These are phyloP conservation scores for Debaryomyces maramus DNA, from an alignment of 805 yeast species.

Conservation along the genomic window DNA sequence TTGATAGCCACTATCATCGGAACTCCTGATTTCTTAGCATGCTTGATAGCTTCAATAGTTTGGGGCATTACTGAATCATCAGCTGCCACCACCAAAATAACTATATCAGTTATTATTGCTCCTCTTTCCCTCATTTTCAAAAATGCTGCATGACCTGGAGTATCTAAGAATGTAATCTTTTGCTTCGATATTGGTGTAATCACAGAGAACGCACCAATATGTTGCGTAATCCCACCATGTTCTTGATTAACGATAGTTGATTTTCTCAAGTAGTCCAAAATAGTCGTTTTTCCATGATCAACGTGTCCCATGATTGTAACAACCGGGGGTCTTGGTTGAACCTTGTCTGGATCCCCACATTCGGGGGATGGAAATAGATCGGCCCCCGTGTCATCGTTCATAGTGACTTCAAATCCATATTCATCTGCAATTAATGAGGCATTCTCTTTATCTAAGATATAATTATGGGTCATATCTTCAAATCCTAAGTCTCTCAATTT, in stretches of 20 bases:
- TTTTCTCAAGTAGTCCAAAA: conserved; percentile 81
- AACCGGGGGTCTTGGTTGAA: conserved; percentile 81
- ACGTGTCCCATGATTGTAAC: conserved; percentile 99
- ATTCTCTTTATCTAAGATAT: conserved; percentile 81
- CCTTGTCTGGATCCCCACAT: conserved; percentile 44
- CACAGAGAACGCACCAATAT: conserved; percentile 94
- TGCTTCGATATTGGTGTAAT: conserved; percentile 72
- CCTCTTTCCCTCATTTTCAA: conserved; percentile 96
- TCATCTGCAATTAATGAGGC: conserved; percentile 88
- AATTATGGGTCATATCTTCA: conserved; percentile 66
- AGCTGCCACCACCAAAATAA: conserved; percentile 90
- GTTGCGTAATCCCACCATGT: conserved; percentile 97
- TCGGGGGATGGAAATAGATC: conserved; percentile 60
- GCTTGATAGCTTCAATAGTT: conserved; percentile 92
- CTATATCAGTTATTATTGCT: conserved; percentile 89
- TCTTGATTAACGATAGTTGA: conserved; percentile 82
- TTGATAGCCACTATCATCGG: conserved; percentile 90
- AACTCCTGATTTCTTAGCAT: conserved; percentile 78
- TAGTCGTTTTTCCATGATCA: conserved; percentile 96
- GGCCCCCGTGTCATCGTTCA: conserved; percentile 57
- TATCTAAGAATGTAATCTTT: conserved; percentile 85
- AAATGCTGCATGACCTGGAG: conserved; percentile 98
- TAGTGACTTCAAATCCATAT: conserved; percentile 64
- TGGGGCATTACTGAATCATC: conserved; percentile 99
- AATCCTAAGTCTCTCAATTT: conserved; percentile 72